Conservation (phyloP, 2,329 filamentous ascomycete species). For the Claviceps paspali region DNA sequence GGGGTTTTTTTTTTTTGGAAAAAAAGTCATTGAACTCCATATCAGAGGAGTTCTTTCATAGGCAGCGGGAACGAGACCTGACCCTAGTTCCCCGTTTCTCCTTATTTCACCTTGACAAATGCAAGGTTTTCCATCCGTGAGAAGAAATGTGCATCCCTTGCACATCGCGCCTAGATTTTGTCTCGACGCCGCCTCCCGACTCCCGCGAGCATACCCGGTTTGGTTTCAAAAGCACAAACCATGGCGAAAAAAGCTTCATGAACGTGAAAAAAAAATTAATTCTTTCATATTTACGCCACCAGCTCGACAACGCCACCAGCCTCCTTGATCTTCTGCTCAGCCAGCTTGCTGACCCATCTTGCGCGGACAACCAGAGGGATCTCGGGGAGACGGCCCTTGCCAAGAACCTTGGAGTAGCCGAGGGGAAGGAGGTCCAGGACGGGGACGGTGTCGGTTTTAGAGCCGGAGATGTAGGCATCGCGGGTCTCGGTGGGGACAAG, state of each 20-base stretch:
- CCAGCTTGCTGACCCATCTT: conserved; percentile 87
- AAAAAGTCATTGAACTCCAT: conserved; percentile 24
- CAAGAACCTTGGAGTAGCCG: conserved; percentile 97
- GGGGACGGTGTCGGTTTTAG: conserved; percentile 79
- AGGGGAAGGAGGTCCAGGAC: conserved; percentile 95
- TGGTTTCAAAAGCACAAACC: not conserved
- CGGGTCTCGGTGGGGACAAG: conserved; percentile 88
- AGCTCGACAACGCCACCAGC: conserved; percentile 92
- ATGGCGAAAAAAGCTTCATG: conserved; percentile 1
- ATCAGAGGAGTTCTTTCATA: conserved; percentile 22
- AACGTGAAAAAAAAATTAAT: not conserved
- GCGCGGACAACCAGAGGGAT: conserved; percentile 90
- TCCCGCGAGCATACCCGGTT: conserved; percentile 1
- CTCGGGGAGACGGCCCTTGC: conserved; percentile 90
- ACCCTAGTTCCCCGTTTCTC: conserved; percentile 14
- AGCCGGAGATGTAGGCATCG: conserved; percentile 72
- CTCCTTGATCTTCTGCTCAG: conserved; percentile 98
- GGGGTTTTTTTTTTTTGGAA: conserved; percentile 23
- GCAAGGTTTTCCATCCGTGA: conserved; percentile 5
- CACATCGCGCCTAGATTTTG: not conserved
- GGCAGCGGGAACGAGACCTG: no score
- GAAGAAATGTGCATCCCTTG: not conserved
- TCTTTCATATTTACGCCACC: conserved; percentile 49
- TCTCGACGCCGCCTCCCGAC: conserved; percentile 4
- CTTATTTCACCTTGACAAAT: conserved; percentile 1